Base-by-base conservation (phyloP, 2,329 filamentous ascomycete species). In the Penicillium aurantiogriseum region DNA sequence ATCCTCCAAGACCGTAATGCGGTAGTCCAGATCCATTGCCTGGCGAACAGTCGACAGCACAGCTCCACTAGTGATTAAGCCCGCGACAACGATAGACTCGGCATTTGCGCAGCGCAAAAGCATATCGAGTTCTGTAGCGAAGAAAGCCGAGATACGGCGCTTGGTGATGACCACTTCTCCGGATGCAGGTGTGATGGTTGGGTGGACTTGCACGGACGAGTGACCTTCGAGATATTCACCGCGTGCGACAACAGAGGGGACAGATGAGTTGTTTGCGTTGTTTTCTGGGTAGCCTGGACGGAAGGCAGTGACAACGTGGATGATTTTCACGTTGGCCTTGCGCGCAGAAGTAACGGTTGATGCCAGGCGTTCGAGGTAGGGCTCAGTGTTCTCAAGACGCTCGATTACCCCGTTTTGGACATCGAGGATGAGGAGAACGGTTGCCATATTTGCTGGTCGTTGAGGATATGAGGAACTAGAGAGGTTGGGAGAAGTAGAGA, bases 21-120 rank as follows among this genome's bases (percentile, higher is more conserved):
- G 52, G 43, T 74, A 76, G 57, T 77, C 75, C 56, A 70, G 49
- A 63, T 77, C 74, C 33, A 66, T 66, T 6, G 72, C 74, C 50
- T 72, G 63, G 13, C 71, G 68, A 27, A 75, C 63, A 4, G 74
- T 77, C 17, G 72, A 75, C 19, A 77, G 59, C 8, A 76, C 74
- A 11, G 70, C 73, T 10, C 74, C 74, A 38, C 71, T 69, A 2
- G 74, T 76, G 27, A 62, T 66, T 17, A 77, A 31, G 1, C 75
- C 74, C 0, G 62, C 65, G 11, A 77, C n/a, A 6, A 74, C 69
- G n/a, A 77, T 43, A 21, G 60, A 62, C 21, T 69, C 57, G 0
- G 68, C 63, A 2, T 62, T 65, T 21, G 66, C 55, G 27, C 67
- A 67, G 6, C 73, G 67, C 2, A 77, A 63, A 5, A 76, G 59